These are phyloP conservation scores for Diaporthe eres DNA, from an alignment of 2,329 filamentous ascomycete genomes.

Conservation along the genomic window DNA sequence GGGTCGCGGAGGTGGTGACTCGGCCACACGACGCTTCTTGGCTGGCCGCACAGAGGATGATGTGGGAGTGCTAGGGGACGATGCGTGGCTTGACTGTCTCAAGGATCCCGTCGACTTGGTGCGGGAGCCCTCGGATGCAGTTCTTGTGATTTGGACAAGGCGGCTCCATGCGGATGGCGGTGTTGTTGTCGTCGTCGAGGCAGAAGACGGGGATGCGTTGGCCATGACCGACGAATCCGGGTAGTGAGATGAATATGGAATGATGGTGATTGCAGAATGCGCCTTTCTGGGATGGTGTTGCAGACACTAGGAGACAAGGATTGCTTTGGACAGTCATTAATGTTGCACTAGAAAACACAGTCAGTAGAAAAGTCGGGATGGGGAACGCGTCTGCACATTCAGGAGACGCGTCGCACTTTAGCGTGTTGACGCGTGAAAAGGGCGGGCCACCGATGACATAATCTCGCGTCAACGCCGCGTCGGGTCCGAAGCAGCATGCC, in stretches of 20 bases:
- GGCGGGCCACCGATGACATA: not conserved
- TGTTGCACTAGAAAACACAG: not conserved
- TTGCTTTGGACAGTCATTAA: not conserved
- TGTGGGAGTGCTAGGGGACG: not conserved
- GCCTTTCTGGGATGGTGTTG: not conserved
- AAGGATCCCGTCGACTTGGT: constrained; percentile 33
- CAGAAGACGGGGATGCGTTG: not conserved
- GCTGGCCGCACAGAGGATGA: not conserved
- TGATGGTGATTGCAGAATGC: not conserved
- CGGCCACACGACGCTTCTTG: constrained; percentile 23
- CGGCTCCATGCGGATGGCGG: constrained; percentile 38
- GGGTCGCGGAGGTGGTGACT: constrained; percentile 8
- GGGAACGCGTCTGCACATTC: constrained; percentile 14
- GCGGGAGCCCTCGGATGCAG: constrained; percentile 32
- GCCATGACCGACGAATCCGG: not conserved
- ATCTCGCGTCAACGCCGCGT: not conserved
- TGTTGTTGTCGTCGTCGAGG: not conserved
- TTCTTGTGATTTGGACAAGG: constrained; percentile 37
- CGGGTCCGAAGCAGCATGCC: not conserved
- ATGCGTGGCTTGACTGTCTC: not conserved
- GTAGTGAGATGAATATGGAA: too few relatives aligned
- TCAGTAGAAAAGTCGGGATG: not conserved
- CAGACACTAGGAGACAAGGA: not conserved
- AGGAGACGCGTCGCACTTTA: constrained; percentile 41
- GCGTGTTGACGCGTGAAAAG: constrained; percentile 1